A percentile compares a stretch with the other conserved stretches of the same genome.
Evolutionary conservation across 352 stramenopile genomes (phyloP).

Genomic region (Peronospora tabacina): DNA sequence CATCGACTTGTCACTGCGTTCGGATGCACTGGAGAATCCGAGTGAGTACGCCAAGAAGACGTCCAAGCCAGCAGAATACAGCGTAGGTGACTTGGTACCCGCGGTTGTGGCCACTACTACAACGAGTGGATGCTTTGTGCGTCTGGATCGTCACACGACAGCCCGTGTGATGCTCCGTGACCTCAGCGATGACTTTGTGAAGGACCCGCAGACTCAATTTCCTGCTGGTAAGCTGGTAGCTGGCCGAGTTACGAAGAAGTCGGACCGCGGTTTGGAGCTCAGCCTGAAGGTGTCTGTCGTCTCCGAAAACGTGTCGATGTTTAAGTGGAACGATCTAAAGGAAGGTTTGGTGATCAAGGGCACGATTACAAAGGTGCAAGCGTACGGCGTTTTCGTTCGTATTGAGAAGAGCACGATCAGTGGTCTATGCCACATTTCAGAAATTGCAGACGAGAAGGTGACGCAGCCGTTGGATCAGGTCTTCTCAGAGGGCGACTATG

Average conservation of each 20-base stretch:
- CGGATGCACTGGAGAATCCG: constrained; percentile 46
- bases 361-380: constrained; percentile 92
- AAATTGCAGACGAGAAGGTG: constrained; percentile 92
- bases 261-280: constrained; percentile 81
- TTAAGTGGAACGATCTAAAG: constrained; percentile 88
- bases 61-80: constrained; percentile 22
- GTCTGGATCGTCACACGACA: constrained; percentile 80
- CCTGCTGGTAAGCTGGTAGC: constrained; percentile 90
- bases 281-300: constrained; percentile 92
- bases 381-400: constrained; percentile 94
- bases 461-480: constrained; percentile 88
- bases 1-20: constrained; percentile 72
- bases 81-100: constrained; percentile 83
- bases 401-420: constrained; percentile 94
- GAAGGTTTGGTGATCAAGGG: constrained; percentile 90
- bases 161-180: constrained; percentile 92
- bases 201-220: constrained; percentile 86
- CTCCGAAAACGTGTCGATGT: constrained; percentile 73
- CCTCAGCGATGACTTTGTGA: constrained; percentile 92
- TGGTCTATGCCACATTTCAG: constrained; percentile 93
- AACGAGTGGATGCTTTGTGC: constrained; percentile 91
- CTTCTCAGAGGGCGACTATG: constrained; percentile 92
- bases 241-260: constrained; percentile 89
- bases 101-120: constrained; percentile 89
- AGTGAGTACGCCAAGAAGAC: constrained; percentile 46